Base-by-base conservation (phyloP, 345 rosid species). In the Odontarrhena argentea region DNA sequence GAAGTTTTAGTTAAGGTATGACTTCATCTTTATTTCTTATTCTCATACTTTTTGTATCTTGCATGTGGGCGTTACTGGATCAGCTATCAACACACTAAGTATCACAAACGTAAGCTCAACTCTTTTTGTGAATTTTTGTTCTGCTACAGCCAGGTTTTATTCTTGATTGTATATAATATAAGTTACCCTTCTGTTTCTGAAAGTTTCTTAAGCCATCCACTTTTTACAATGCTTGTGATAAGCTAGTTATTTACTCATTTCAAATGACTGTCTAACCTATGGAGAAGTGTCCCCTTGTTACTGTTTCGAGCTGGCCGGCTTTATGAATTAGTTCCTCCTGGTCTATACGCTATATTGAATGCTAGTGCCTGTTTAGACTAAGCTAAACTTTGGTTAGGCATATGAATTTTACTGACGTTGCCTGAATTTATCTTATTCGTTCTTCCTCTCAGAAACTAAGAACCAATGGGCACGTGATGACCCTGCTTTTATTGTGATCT, bases 401-500 rank as follows among this genome's bases (percentile, higher is more conserved):
- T 46, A 48, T 56, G 10, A 57, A 43, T 56, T 53, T n/a, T 41
- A 12, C 37, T 69, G 46, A 44, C 41, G 44, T 46, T 61, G 22
- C 52, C 41, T 67, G 55, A 53, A 58, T 46, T 44, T 64, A 40
- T 53, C 18, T 59, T 35, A 13, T 59, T 68, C n/a, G 12, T 57
- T 70, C 37, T 45, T 62, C 66, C 59, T 74, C 51, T 66, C 92
- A 95, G 99, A 95, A 89, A 95, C 99, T 66, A 95, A 95, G 80
- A 95, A 94, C 80, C 99, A 95, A 76, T 95, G 99, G 99, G 99
- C 99, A 60, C 97, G 99, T 59, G 99, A 95, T 24, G 99, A 95
- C 78, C 99, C 99, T 65, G 99, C 99, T 38, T 95, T 95, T 86
- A 79, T 89, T 74, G 99, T 91, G 63, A 91, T 91, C 79, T 91